Percentiles rank a stretch among this genome's conserved stretches.
phyloP scores from a whole-genome alignment of 495 filamentous ascomycete species.

The Barbatosphaeria neglecta region DNA sequence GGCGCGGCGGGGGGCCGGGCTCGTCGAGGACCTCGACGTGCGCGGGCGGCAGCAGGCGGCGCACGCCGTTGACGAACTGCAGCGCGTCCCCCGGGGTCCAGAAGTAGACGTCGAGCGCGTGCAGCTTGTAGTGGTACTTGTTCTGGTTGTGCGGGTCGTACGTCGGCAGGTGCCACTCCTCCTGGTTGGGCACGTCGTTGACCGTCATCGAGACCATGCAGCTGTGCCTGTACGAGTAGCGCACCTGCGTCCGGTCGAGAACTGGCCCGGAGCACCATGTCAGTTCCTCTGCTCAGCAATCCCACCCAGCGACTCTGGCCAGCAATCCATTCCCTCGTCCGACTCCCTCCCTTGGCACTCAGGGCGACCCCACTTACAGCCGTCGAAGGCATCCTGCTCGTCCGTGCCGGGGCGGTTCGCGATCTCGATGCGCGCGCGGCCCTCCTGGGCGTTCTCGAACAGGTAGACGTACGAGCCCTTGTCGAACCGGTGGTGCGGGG shows the following conservation, averaged over 20 bases:
- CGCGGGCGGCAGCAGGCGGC: constrained; percentile 43
- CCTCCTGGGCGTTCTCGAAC: constrained; percentile 59
- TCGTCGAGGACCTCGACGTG: constrained; percentile 51
- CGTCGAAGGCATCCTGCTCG: constrained; percentile 84
- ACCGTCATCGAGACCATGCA: constrained; percentile 66
- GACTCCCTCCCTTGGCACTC: too few species aligned
- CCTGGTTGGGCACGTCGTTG: constrained; percentile 40
- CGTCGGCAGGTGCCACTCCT: constrained; percentile 70
- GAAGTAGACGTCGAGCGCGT: constrained; percentile 83
- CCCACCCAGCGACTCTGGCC: neutral
- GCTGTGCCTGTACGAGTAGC: constrained; percentile 68
- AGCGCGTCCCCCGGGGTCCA: constrained; percentile 69
- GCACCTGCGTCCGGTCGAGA: constrained; percentile 51
- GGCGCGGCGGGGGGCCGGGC: constrained; percentile 34
- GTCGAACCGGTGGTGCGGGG: constrained; percentile 76
- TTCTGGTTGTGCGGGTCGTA: constrained; percentile 57
- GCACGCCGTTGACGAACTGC: constrained; percentile 55
- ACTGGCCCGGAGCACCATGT: constrained; percentile 22
- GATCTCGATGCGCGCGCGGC: constrained; percentile 64
- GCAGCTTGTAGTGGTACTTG: constrained; percentile 62
- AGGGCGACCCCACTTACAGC: constrained; percentile 42
- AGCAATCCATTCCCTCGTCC: too few species aligned
- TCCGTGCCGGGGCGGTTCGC: constrained; percentile 77
- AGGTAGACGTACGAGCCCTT: constrained; percentile 83
- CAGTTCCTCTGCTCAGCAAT: too few species aligned